Evolutionary conservation across 495 filamentous ascomycete species (phyloP).

Genomic region (Coniosporium apollinis): DNA sequence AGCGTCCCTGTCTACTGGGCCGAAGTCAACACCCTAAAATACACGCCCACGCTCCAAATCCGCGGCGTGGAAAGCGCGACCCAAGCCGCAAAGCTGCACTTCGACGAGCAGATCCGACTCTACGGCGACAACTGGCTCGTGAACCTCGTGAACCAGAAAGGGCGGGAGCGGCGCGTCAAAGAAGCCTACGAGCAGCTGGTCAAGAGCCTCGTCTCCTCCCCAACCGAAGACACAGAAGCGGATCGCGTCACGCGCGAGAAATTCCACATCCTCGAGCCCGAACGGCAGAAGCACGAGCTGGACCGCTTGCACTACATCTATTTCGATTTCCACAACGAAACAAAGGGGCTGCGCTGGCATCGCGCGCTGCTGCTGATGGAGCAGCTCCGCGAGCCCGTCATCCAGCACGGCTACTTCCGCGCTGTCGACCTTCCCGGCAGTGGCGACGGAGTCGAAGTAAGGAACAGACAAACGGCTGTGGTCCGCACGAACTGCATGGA

Average conservation of each 20-base stretch:
- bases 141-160: constrained; percentile 90
- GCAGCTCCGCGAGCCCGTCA: constrained; percentile 52
- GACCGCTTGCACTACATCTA: constrained; percentile 88
- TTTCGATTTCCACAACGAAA: constrained; percentile 97
- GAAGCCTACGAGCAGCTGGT: constrained; percentile 82
- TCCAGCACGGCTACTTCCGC: constrained; percentile 77
- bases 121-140: constrained; percentile 96
- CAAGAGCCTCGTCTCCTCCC: constrained; percentile 49
- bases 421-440: constrained; percentile 69
- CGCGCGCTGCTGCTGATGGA: constrained; percentile 75
- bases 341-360: constrained; percentile 85
- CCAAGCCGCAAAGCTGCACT: constrained; percentile 65
- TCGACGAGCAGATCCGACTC: constrained; percentile 73
- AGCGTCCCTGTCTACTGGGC: constrained; percentile 92
- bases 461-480: constrained; percentile 64
- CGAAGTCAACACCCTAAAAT: constrained; percentile 78
- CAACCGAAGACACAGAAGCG: constrained; percentile 42
- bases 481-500: constrained; percentile 99
- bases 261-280: constrained; percentile 57
- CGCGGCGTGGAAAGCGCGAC: constrained; percentile 69
- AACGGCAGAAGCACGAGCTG: constrained; percentile 39
- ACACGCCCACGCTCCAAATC: constrained; percentile 77
- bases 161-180: constrained; percentile 74
- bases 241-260: constrained; percentile 52
- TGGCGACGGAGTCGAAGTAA: constrained; percentile 53